phyloP scores from a whole-genome alignment of 2,329 filamentous ascomycete genomes.

The Scedosporium minutisporum region DNA sequence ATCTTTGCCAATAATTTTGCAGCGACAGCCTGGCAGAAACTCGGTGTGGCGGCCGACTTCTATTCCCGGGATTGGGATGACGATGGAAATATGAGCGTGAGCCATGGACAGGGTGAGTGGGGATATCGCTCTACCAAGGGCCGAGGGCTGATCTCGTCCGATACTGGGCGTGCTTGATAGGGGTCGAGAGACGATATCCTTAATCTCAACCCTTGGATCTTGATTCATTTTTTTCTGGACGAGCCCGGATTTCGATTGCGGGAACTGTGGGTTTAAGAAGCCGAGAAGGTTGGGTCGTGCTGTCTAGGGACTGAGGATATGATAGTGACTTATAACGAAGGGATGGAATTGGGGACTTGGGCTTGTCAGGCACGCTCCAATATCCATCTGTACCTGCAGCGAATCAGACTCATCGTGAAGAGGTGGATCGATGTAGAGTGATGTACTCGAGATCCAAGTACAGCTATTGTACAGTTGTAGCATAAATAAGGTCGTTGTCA shows the following conservation, averaged over 20 bases:
- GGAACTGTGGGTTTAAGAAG: background rate
- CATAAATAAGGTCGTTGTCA: background rate
- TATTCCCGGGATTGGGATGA: background rate
- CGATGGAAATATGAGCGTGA: background rate
- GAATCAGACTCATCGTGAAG: background rate
- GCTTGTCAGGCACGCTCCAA: background rate
- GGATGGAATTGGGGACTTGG: background rate
- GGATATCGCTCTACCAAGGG: background rate
- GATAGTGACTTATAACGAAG: background rate
- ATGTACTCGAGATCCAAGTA: slow-evolving; percentile 3
- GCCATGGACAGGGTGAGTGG: background rate
- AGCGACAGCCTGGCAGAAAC: background rate
- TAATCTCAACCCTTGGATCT: background rate
- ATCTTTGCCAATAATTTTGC: background rate
- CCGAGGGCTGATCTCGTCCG: background rate
- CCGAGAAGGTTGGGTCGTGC: background rate
- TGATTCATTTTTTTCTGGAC: background rate
- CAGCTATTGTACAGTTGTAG: background rate
- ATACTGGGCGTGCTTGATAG: background rate
- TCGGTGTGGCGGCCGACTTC: background rate
- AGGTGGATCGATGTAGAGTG: background rate
- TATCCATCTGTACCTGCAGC: background rate
- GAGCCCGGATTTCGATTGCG: background rate
- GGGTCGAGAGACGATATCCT: background rate
- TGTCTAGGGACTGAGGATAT: background rate